Evolutionary conservation across 1,284 basidiomycete species (phyloP).

Genomic region (Puccinia horiana): DNA sequence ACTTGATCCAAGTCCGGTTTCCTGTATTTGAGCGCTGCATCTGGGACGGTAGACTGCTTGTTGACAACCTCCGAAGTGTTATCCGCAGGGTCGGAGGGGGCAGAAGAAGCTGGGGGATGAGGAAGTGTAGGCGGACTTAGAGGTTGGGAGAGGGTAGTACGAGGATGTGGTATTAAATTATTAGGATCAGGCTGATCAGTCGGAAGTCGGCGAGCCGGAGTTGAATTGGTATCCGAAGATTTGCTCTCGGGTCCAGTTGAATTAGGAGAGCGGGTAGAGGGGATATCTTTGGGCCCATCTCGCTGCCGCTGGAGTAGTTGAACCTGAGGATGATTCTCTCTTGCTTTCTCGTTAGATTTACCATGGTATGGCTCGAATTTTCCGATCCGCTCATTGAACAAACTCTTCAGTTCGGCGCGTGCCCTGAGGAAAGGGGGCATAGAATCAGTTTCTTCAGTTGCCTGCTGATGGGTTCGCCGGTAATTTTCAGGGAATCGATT

Average conservation of each 20-base stretch:
- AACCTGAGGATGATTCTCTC: slow-evolving; percentile 24
- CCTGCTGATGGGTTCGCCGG: slow-evolving; percentile 1
- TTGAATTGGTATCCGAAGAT: slow-evolving; percentile 3
- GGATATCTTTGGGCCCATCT: slow-evolving; percentile 11
- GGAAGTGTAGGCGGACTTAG: not conserved
- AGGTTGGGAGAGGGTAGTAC: slow-evolving; percentile 32
- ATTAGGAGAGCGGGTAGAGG: not conserved
- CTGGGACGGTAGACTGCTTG: not conserved
- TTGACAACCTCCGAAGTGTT: not conserved
- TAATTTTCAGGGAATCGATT: slow-evolving; percentile 30
- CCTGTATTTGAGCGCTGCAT: slow-evolving; percentile 8
- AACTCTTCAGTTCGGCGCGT: slow-evolving; percentile 43
- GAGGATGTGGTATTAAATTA: not conserved
- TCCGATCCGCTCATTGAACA: slow-evolving; percentile 45
- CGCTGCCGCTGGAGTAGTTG: slow-evolving; percentile 46
- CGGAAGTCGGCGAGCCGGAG: not conserved
- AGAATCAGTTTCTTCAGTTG: slow-evolving; percentile 15
- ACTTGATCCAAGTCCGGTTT: slow-evolving; percentile 67
- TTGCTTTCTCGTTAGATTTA: slow-evolving; percentile 36
- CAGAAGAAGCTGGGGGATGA: not conserved
- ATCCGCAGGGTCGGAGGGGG: not conserved
- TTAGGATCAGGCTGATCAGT: not conserved
- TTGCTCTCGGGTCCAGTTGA: slow-evolving; percentile 1
- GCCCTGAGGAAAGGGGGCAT: slow-evolving; percentile 44
- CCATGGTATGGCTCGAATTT: slow-evolving; percentile 48